These are phyloP conservation scores for Coffea canephora DNA, from an alignment of 257 asterid species.

Conservation along the genomic window DNA sequence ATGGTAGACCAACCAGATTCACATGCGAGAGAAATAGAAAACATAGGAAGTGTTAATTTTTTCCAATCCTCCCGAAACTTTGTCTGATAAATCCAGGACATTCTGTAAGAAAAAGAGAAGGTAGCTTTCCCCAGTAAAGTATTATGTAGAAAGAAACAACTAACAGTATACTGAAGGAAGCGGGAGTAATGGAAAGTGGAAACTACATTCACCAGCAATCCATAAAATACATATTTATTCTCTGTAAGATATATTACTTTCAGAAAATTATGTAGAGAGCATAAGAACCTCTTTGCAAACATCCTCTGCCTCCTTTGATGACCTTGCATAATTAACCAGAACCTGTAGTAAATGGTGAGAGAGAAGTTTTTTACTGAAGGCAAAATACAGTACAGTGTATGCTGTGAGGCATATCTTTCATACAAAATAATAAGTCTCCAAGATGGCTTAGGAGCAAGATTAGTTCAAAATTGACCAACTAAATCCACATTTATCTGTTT, in stretches of 20 bases:
- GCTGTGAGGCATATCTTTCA: not conserved
- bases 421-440: not conserved
- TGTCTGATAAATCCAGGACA: not conserved
- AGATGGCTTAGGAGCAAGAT: not conserved
- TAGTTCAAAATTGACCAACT: not conserved
- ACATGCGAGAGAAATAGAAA: not conserved
- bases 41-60: not conserved
- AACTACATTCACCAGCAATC: not conserved
- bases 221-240: not conserved
- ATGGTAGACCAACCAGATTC: not conserved
- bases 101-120: not conserved
- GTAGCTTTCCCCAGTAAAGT: not conserved
- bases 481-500: not conserved
- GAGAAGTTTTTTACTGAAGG: conserved; percentile 15
- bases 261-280: not conserved
- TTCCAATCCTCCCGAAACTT: not conserved
- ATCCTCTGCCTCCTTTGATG: conserved; percentile 95
- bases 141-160: not conserved
- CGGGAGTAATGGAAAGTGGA: not conserved
- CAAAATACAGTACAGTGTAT: not conserved
- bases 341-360: conserved; percentile 45
- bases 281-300: conserved; percentile 49
- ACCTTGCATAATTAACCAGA: conserved; percentile 95
- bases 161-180: not conserved
- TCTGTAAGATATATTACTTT: not conserved